Percentiles rank a stretch among this genome's conserved stretches.
phyloP scores from a whole-genome alignment of 306 rosid species.

The Luffa acutangula region DNA sequence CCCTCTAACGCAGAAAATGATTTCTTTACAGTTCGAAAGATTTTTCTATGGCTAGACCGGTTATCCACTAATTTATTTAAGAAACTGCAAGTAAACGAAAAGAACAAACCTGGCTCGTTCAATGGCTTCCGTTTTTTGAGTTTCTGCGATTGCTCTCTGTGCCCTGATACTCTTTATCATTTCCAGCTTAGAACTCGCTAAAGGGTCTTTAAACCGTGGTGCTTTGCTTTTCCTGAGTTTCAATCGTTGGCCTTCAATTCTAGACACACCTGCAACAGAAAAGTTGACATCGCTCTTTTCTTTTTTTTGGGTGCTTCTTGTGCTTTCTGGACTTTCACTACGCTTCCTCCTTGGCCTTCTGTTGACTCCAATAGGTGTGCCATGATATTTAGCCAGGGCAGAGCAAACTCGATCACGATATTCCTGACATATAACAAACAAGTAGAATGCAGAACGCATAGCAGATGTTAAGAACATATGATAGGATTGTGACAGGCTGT shows the following conservation, averaged over 20 bases:
- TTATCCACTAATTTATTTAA: background rate
- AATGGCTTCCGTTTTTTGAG: slow-evolving; percentile 53
- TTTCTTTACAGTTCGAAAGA: background rate
- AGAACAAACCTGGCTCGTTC: slow-evolving; percentile 68
- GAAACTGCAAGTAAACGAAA: background rate
- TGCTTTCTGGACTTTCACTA: slow-evolving; percentile 22
- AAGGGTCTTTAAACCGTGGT: slow-evolving; percentile 78
- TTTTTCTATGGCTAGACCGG: background rate
- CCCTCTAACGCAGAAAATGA: background rate
- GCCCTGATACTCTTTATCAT: slow-evolving; percentile 85
- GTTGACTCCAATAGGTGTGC: slow-evolving; percentile 35
- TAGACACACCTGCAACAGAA: slow-evolving; percentile 17
- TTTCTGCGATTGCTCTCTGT: slow-evolving; percentile 58
- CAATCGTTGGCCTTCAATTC: slow-evolving; percentile 15
- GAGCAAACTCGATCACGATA: slow-evolving; percentile 70
- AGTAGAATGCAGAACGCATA: background rate
- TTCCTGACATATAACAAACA: slow-evolving; percentile 28
- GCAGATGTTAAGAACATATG: background rate
- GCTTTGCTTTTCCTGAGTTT: slow-evolving; percentile 35
- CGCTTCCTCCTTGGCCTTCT: slow-evolving; percentile 56
- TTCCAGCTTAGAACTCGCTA: slow-evolving; percentile 75
- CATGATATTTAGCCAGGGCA: slow-evolving; percentile 60
- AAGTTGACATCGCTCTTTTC: slow-evolving; percentile 11
- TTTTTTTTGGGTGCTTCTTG: slow-evolving; percentile 36
- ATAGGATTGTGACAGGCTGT: background rate